These are phyloP conservation scores for Beauveria varroae DNA, from an alignment of 2,329 filamentous ascomycete genomes.

Conservation along the genomic window DNA sequence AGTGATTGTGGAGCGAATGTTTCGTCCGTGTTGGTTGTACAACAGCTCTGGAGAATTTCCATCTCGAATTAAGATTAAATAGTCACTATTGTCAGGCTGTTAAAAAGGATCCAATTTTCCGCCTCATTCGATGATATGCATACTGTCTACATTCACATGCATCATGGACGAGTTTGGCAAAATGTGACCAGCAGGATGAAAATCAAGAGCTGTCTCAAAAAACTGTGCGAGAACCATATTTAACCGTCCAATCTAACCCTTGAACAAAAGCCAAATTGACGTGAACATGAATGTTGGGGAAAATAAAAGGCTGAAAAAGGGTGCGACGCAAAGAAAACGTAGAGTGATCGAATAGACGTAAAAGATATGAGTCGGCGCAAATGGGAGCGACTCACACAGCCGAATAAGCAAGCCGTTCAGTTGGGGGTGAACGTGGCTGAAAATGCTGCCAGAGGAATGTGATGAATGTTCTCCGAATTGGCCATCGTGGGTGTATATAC, in stretches of 20 bases:
- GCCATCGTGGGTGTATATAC: neutral
- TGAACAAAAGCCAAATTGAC: slow-evolving; percentile 14
- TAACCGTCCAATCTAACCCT: slow-evolving; percentile 1
- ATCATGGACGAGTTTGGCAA: neutral
- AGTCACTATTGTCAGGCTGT: too few relatives aligned
- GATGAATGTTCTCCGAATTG: neutral
- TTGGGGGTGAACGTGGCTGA: neutral
- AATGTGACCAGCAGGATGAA: neutral
- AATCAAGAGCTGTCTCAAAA: slow-evolving; percentile 8
- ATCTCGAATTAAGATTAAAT: too few relatives aligned
- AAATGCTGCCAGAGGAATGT: neutral
- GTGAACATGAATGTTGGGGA: neutral
- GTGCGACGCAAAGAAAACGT: slow-evolving; percentile 3
- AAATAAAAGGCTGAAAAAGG: slow-evolving; percentile 4
- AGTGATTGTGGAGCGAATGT: too few relatives aligned
- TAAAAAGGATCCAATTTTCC: too few relatives aligned
- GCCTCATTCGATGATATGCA: neutral
- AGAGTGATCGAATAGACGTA: slow-evolving; percentile 1
- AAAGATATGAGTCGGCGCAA: neutral
- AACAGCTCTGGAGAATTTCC: too few relatives aligned
- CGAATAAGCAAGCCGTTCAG: neutral
- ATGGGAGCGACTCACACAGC: neutral
- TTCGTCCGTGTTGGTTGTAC: too few relatives aligned
- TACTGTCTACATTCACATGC: neutral
- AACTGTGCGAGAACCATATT: neutral